phyloP scores from a whole-genome alignment of 2,329 filamentous ascomycete genomes.

The Penicillium sp. region DNA sequence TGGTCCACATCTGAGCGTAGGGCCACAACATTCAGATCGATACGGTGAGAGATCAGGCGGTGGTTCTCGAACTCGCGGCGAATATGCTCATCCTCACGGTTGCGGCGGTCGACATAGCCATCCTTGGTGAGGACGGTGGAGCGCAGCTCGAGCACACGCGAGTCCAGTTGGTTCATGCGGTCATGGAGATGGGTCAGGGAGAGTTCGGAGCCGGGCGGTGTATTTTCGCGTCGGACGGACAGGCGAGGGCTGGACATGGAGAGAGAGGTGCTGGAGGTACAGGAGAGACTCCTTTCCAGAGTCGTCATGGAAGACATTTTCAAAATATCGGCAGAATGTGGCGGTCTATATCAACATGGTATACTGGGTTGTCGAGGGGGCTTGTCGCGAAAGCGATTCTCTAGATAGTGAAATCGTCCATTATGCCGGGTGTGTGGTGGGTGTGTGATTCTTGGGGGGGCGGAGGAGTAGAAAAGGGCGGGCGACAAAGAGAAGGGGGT shows the following conservation, averaged over 20 bases:
- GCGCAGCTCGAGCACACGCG: slow-evolving; percentile 42
- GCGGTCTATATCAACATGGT: slow-evolving; percentile 6
- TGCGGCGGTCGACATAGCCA: slow-evolving; percentile 43
- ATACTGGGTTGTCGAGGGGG: not conserved
- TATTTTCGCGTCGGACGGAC: slow-evolving; percentile 39
- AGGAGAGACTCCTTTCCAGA: slow-evolving; percentile 42
- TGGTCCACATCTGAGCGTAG: slow-evolving; percentile 42
- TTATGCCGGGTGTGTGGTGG: slow-evolving; percentile 12
- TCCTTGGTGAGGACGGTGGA: slow-evolving; percentile 44
- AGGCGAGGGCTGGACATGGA: slow-evolving; percentile 41
- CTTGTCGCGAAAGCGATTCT: slow-evolving; percentile 1
- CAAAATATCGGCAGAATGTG: slow-evolving; percentile 1
- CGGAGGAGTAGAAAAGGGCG: slow-evolving; percentile 15
- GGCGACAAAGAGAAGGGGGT: slow-evolving; percentile 10
- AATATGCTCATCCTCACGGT: slow-evolving; percentile 44
- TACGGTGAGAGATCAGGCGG: slow-evolving; percentile 38
- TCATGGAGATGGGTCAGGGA: slow-evolving; percentile 43
- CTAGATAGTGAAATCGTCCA: slow-evolving; percentile 18
- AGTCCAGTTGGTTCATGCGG: slow-evolving; percentile 43
- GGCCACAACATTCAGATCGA: slow-evolving; percentile 41
- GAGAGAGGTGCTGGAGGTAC: slow-evolving; percentile 43
- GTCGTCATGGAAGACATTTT: slow-evolving; percentile 37
- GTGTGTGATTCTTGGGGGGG: slow-evolving; percentile 10
- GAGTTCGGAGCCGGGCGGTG: slow-evolving; percentile 41
- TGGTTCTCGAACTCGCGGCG: slow-evolving; percentile 44